Percentiles rank a stretch among this genome's conserved stretches.
Conservation (phyloP, 805 yeast species). For the Ogataea pignaliae region DNA sequence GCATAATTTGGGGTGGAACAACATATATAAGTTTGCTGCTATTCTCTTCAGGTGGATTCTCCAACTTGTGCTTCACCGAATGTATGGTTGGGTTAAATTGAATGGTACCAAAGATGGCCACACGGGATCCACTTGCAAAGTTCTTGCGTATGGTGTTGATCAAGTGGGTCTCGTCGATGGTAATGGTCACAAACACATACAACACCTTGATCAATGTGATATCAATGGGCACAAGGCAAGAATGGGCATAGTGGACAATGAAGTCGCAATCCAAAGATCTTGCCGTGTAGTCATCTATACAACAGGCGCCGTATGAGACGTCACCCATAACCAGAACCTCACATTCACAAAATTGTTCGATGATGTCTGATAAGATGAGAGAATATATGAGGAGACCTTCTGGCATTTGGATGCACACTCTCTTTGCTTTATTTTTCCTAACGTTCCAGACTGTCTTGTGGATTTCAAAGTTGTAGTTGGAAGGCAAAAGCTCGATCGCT, state of each 20-base stretch:
- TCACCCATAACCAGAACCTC: conserved; percentile 97
- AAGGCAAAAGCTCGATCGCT: conserved; percentile 77
- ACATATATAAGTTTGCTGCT: conserved; percentile 46
- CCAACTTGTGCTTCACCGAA: conserved; percentile 59
- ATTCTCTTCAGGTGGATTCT: conserved; percentile 28
- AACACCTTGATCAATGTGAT: conserved; percentile 84
- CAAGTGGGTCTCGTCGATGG: conserved; percentile 79
- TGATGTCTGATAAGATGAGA: conserved; percentile 81
- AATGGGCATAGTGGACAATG: conserved; percentile 94
- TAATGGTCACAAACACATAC: conserved; percentile 93
- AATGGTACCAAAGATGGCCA: conserved; percentile 92
- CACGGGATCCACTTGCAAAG: conserved; percentile 54
- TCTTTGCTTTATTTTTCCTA: conserved; percentile 61
- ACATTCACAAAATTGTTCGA: conserved; percentile 84
- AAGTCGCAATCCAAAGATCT: conserved; percentile 89
- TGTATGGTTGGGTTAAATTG: conserved; percentile 96
- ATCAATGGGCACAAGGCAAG: conserved; percentile 94
- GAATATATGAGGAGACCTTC: conserved; percentile 91
- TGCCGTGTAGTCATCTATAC: conserved; percentile 96
- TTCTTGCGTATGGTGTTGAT: conserved; percentile 71
- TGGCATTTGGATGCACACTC: conserved; percentile 96
- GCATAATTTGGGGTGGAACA: conserved; percentile 86
- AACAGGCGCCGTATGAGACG: conserved; percentile 97
- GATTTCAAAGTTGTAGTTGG: conserved; percentile 91
- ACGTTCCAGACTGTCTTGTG: conserved; percentile 96